These are phyloP conservation scores for Fusarium abutilonis DNA, from an alignment of 2,329 filamentous ascomycete genomes.

Conservation along the genomic window DNA sequence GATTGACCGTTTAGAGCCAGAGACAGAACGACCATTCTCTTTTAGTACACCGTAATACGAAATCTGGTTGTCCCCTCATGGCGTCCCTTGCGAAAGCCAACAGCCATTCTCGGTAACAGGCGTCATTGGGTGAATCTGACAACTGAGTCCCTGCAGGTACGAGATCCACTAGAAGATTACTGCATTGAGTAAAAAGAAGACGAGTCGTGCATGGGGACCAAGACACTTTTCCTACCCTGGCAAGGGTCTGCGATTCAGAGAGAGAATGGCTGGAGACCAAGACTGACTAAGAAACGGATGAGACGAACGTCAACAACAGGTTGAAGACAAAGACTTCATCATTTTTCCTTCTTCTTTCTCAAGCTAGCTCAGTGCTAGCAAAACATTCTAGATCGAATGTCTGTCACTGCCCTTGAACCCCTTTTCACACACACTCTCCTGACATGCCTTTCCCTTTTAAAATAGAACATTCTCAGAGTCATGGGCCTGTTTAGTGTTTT, in stretches of 20 bases:
- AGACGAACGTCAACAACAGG: slow-evolving; percentile 6
- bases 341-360: neutral
- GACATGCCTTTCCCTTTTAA: slow-evolving; percentile 10
- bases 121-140: slow-evolving; percentile 26
- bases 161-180: slow-evolving; percentile 27
- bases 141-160: slow-evolving; percentile 35
- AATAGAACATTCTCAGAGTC: slow-evolving; percentile 36
- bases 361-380: neutral
- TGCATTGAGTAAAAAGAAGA: slow-evolving; percentile 23
- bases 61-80: neutral
- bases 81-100: slow-evolving; percentile 14
- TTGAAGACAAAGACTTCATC: slow-evolving; percentile 1
- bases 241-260: slow-evolving; percentile 24
- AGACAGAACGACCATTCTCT: slow-evolving; percentile 4
- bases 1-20: slow-evolving; percentile 15
- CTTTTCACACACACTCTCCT: neutral
- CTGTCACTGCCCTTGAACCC: neutral
- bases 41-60: slow-evolving; percentile 23
- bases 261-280: neutral
- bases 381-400: slow-evolving; percentile 12
- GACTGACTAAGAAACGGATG: neutral
- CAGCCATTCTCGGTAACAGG: slow-evolving; percentile 29
- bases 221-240: slow-evolving; percentile 22
- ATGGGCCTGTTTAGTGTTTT: slow-evolving; percentile 35
- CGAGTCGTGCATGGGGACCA: slow-evolving; percentile 32